Conservation (phyloP, 805 yeast genomes). For the Cyberlindnera xylosilytica region DNA sequence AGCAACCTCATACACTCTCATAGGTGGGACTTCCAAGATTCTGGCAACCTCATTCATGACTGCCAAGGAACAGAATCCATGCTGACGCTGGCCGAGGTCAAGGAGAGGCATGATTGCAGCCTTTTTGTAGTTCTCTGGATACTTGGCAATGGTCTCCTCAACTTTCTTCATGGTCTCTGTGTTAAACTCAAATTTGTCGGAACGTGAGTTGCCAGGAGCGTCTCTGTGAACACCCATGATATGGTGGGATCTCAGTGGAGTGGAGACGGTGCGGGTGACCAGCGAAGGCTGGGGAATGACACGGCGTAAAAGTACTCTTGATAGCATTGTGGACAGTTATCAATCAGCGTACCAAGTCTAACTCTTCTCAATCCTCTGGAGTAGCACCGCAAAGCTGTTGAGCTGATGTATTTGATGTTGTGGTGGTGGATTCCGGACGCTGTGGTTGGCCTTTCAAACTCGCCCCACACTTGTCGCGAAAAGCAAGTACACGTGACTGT, state of each 20-base stretch:
- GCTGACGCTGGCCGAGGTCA: slow-evolving; percentile 84
- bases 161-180: slow-evolving; percentile 65
- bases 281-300: background rate
- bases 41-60: slow-evolving; percentile 91
- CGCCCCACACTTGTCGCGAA: background rate
- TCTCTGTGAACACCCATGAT: slow-evolving; percentile 62
- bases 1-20: slow-evolving; percentile 92
- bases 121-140: slow-evolving; percentile 84
- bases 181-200: slow-evolving; percentile 69
- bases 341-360: no score
- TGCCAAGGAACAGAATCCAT: slow-evolving; percentile 79
- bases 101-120: slow-evolving; percentile 86
- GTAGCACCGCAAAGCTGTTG: no score
- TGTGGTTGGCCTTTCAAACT: background rate
- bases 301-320: background rate
- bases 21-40: slow-evolving; percentile 83
- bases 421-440: no score
- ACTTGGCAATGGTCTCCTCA: slow-evolving; percentile 69
- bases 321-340: background rate
- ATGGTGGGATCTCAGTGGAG: slow-evolving; percentile 17
- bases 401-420: no score
- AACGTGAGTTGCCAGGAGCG: slow-evolving; percentile 61
- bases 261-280: background rate
- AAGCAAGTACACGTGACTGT: background rate
- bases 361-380: no score